Conservation (phyloP, 495 filamentous ascomycete species). For the Thozetella sp. region DNA sequence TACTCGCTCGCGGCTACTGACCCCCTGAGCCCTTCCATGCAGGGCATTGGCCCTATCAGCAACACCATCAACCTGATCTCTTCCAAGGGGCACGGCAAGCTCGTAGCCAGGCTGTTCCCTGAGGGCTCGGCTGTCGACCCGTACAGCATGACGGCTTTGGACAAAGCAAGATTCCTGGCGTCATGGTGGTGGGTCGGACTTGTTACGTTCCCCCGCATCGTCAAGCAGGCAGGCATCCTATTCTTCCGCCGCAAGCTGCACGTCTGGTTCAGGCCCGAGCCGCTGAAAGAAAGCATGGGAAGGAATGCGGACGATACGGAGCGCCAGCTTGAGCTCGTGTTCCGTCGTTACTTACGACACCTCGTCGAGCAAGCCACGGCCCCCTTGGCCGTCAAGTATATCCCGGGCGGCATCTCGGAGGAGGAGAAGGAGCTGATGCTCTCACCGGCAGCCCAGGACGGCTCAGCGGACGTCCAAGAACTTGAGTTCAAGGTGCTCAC, state of each 20-base stretch:
- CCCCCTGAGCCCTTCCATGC: conserved; percentile 43
- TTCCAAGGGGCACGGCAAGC: conserved; percentile 54
- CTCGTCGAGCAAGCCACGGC: conserved; percentile 40
- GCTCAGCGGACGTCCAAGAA: conserved; percentile 13
- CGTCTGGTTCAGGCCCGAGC: conserved; percentile 61
- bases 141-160: conserved; percentile 28
- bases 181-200: conserved; percentile 67
- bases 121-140: conserved; percentile 51
- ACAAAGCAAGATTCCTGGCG: conserved; percentile 48
- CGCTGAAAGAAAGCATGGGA: conserved; percentile 49
- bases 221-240: conserved; percentile 54
- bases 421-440: conserved; percentile 31
- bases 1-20: conserved; percentile 59
- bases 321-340: conserved; percentile 48
- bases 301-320: conserved; percentile 46
- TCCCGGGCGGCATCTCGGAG: conserved; percentile 42
- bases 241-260: conserved; percentile 55
- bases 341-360: conserved; percentile 50
- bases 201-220: conserved; percentile 62
- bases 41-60: conserved; percentile 40
- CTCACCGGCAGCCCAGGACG: conserved; percentile 20
- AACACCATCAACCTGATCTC: conserved; percentile 59
- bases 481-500: conserved; percentile 55
- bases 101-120: conserved; percentile 55
- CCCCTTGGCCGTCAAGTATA: conserved; percentile 49